A percentile compares a stretch with the other conserved stretches of the same genome.
Conservation (phyloP, 2,329 filamentous ascomycete genomes). For the Fusarium sp. region DNA sequence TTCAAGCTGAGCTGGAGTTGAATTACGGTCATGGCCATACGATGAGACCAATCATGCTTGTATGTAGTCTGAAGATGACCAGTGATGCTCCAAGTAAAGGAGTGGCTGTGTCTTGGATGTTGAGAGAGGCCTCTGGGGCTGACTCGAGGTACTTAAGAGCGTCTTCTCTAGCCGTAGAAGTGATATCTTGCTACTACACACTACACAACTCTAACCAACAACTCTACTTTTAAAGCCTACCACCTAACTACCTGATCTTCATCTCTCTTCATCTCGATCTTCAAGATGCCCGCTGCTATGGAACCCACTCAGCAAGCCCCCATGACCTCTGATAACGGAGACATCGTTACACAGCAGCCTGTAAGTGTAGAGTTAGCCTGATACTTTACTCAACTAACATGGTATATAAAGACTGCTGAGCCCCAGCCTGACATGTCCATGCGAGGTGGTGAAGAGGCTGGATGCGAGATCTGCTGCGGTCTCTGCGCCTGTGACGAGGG, state of each 20-base stretch:
- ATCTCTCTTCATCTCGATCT: background rate
- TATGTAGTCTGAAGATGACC: conserved; percentile 1
- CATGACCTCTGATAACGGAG: conserved; percentile 53
- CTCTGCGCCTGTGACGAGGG: conserved; percentile 58
- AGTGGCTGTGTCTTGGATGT: conserved; percentile 22
- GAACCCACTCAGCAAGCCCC: conserved; percentile 58
- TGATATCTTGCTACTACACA: conserved; percentile 21
- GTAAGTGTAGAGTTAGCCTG: conserved; percentile 46
- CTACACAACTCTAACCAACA: conserved; percentile 18
- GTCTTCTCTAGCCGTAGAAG: conserved; percentile 25
- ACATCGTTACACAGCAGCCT: conserved; percentile 56
- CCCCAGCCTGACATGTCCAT: conserved; percentile 57
- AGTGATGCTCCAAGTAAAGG: background rate
- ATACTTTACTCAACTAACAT: conserved; percentile 2
- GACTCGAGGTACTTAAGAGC: conserved; percentile 31
- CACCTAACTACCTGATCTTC: background rate
- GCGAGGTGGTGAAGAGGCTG: conserved; percentile 59
- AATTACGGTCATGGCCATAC: conserved; percentile 2
- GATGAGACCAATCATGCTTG: conserved; percentile 18
- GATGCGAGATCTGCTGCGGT: conserved; percentile 59
- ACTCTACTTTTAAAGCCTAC: conserved; percentile 25
- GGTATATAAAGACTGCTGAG: conserved; percentile 48
- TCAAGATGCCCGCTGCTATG: conserved; percentile 55
- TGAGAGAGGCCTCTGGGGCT: conserved; percentile 20
- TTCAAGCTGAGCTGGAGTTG: background rate